phyloP scores from a whole-genome alignment of 2,329 filamentous ascomycete species.

The Venturia aucupariae region DNA sequence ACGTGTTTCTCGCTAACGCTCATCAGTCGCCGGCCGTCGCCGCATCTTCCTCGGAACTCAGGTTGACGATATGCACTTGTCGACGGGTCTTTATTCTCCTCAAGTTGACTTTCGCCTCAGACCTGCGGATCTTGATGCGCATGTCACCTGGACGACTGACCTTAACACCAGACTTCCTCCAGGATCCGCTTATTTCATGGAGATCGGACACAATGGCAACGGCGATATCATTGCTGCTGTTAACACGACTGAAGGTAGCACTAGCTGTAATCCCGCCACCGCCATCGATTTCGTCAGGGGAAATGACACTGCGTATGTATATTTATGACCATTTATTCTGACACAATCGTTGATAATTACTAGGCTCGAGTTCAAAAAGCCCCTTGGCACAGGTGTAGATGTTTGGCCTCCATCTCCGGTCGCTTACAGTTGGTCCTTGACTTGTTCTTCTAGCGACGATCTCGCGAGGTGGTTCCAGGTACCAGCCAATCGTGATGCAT shows the following conservation, averaged over 20 bases:
- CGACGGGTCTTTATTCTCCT: slow-evolving; percentile 27
- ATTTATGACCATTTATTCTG: background rate
- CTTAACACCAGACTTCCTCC: slow-evolving; percentile 40
- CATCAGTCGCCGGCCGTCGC: slow-evolving; percentile 37
- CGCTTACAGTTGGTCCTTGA: slow-evolving; percentile 2
- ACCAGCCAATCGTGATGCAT: slow-evolving; percentile 13
- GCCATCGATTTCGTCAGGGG: slow-evolving; percentile 30
- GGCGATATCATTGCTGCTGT: slow-evolving; percentile 38
- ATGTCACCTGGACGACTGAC: slow-evolving; percentile 34
- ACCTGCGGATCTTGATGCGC: slow-evolving; percentile 38
- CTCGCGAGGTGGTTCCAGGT: slow-evolving; percentile 3
- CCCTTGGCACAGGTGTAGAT: slow-evolving; percentile 41
- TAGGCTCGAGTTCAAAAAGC: slow-evolving; percentile 34
- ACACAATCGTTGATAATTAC: background rate
- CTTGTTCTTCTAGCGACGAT: slow-evolving; percentile 3
- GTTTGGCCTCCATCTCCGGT: slow-evolving; percentile 35
- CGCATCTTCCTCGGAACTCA: slow-evolving; percentile 43
- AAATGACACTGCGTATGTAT: background rate
- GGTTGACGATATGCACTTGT: slow-evolving; percentile 49
- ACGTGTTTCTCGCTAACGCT: background rate
- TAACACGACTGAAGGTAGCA: slow-evolving; percentile 12
- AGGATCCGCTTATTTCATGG: slow-evolving; percentile 44
- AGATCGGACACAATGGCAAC: slow-evolving; percentile 49
- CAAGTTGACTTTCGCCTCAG: slow-evolving; percentile 37
- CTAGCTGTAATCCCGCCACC: background rate